phyloP scores from a whole-genome alignment of 164 flowering plant genomes.

The Brasenia schreberi region DNA sequence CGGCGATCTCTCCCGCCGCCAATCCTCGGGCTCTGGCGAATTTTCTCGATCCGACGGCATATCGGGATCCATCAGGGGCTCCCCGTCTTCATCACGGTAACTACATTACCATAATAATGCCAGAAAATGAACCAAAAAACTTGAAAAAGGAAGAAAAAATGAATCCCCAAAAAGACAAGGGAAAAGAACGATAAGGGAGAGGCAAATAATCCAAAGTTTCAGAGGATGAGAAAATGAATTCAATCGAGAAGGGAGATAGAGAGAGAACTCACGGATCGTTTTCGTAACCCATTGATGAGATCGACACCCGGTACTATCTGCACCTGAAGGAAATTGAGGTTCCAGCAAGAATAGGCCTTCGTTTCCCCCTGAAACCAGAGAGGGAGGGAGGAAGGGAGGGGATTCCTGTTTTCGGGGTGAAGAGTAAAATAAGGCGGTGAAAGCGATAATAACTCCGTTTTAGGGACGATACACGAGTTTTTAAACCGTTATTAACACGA shows the following conservation, averaged over 20 bases:
- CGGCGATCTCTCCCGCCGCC: conserved; percentile 41
- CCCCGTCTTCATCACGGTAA: conserved; percentile 73
- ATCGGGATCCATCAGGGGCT: conserved; percentile 74
- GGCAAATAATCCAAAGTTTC: not conserved
- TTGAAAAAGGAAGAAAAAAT: conserved; percentile 15
- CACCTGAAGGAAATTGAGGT: no score
- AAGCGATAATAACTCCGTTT: no score
- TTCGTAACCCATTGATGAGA: not conserved
- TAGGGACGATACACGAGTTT: no score
- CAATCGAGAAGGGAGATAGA: not conserved
- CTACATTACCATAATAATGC: not conserved
- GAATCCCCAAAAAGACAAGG: not conserved
- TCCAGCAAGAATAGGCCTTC: no score
- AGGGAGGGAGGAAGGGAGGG: no score
- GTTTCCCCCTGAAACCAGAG: no score
- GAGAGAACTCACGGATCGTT: not conserved
- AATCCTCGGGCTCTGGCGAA: conserved; percentile 24
- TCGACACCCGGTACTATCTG: no score
- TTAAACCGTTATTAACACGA: no score
- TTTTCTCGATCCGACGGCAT: conserved; percentile 34
- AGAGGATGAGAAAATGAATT: no score
- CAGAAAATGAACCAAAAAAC: conserved; percentile 4
- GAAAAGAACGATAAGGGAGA: not conserved
- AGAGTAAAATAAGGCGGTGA: no score
- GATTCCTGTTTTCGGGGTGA: no score